Conservation (phyloP, 2,329 filamentous ascomycete genomes). For the Diaporthe capsici region DNA sequence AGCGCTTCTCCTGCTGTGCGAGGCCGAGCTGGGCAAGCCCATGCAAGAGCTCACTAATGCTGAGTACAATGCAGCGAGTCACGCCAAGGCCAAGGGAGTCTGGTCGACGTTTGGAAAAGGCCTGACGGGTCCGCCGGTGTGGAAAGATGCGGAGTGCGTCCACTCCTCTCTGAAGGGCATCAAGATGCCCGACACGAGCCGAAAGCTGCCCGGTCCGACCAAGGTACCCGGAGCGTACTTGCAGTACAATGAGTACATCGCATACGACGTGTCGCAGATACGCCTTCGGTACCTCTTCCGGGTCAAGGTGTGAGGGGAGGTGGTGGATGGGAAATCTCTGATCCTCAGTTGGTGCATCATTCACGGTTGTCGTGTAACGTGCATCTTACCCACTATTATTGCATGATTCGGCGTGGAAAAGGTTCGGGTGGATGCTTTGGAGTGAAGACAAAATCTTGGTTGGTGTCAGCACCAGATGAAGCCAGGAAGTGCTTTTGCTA, state of each 20-base stretch:
- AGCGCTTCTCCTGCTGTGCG: slow-evolving; percentile 84
- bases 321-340: not conserved
- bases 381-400: not conserved
- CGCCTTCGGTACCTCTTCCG: slow-evolving; percentile 79
- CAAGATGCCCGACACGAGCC: slow-evolving; percentile 71
- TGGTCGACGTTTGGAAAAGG: slow-evolving; percentile 81
- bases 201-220: slow-evolving; percentile 61
- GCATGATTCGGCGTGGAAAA: not conserved
- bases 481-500: not conserved
- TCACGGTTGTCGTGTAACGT: no score
- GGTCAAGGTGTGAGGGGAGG: slow-evolving; percentile 62
- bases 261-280: slow-evolving; percentile 78
- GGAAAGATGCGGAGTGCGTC: slow-evolving; percentile 82
- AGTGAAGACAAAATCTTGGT: slow-evolving; percentile 10
- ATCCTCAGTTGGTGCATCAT: not conserved
- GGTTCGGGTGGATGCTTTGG: not conserved
- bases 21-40: slow-evolving; percentile 84
- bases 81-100: slow-evolving; percentile 71
- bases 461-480: not conserved
- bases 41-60: slow-evolving; percentile 73
- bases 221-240: slow-evolving; percentile 62
- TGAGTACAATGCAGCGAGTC: slow-evolving; percentile 74
- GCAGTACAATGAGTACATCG: slow-evolving; percentile 81
- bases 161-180: slow-evolving; percentile 76
- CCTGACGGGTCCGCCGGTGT: slow-evolving; percentile 71